These are phyloP conservation scores for Venturia effusa DNA, from an alignment of 2,329 filamentous ascomycete genomes.

Conservation along the genomic window DNA sequence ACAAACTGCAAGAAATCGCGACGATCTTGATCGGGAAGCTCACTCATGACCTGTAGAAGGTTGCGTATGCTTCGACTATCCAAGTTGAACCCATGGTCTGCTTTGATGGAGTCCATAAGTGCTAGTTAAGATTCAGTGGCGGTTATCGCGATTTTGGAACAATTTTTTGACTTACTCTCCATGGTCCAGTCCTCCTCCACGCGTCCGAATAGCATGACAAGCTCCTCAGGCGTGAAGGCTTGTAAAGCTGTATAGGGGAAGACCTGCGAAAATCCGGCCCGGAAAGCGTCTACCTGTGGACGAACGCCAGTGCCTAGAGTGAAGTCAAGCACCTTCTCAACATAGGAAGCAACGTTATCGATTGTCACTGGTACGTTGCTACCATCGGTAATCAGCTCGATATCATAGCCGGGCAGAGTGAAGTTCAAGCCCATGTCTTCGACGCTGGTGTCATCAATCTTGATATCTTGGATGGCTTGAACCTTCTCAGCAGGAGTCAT, in stretches of 20 bases:
- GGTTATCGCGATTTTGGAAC: constrained; percentile 8
- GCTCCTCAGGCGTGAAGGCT: constrained; percentile 88
- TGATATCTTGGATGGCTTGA: constrained; percentile 54
- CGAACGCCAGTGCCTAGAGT: constrained; percentile 83
- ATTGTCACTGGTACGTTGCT: constrained; percentile 68
- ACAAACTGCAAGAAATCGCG: constrained; percentile 96
- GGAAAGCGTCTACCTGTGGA: constrained; percentile 83
- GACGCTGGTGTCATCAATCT: constrained; percentile 64
- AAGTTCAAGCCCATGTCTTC: constrained; percentile 91
- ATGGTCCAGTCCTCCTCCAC: constrained; percentile 95
- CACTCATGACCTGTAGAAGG: constrained; percentile 87
- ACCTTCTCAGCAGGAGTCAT: constrained; percentile 62
- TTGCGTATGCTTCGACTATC: constrained; percentile 95
- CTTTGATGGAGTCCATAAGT: constrained; percentile 96
- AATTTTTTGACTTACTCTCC: constrained; percentile 53
- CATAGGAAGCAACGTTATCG: constrained; percentile 79
- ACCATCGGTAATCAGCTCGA: constrained; percentile 71
- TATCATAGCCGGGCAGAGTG: constrained; percentile 84
- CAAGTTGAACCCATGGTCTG: constrained; percentile 97
- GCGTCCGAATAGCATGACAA: constrained; percentile 87
- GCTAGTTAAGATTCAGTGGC: constrained; percentile 39
- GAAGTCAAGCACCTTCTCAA: constrained; percentile 83
- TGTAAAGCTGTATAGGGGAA: constrained; percentile 89
- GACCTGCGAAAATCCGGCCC: constrained; percentile 82
- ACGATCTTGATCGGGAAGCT: constrained; percentile 61